Base-by-base conservation (phyloP, 306 rosid genomes). In the Trifolium fragiferum region DNA sequence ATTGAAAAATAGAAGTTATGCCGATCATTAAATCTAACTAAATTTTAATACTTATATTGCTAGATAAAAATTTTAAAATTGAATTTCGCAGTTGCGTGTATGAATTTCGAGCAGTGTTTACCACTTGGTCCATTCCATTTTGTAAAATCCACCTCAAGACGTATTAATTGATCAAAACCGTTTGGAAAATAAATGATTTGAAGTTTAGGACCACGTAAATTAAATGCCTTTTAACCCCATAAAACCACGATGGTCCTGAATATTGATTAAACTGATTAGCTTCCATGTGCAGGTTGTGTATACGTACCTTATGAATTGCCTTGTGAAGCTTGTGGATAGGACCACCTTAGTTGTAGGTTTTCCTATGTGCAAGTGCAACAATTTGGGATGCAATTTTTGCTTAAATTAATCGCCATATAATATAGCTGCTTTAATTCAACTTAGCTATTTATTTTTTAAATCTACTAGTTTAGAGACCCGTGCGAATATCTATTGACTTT, bases 201-300 rank as follows among this genome's bases (percentile, higher is more conserved):
- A 74, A 73, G 72, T 18, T 5, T 40, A 65, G 93, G 92, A 87
- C 94, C 90, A 89, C 88, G 72, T 0, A 53, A 70, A 76, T 82
- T 82, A 33, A 78, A 84, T 79, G 51, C 68, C 50, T 62, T 72
- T 80, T 44, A 55, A 73, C 37, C 76, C 74, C 76, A 74, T 68
- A 23, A 79, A 49, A 59, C 41, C 15, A 58, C 8, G 53, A 85
- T 75, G 84, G 84, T 86, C 87, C 89, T 59, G 25, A 50, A 69
- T 49, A 27, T 18, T 21, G 38, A 75, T 69, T 63, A 63, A 47
- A 27, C 72, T 75, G 21, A 72, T 72, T 84, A 82, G 74, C 70
- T 72, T 64, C 86, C 91, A 81, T 81, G 88, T 85, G 90, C 86
- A 61, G 40, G 23, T 11, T 40, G 73, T 66, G 64, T 70, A 21